Evolutionary conservation across 2,329 filamentous ascomycete genomes (phyloP), one percentile per base, ranked within the genome.

Genomic region (Stagonosporopsis tanaceti): DNA sequence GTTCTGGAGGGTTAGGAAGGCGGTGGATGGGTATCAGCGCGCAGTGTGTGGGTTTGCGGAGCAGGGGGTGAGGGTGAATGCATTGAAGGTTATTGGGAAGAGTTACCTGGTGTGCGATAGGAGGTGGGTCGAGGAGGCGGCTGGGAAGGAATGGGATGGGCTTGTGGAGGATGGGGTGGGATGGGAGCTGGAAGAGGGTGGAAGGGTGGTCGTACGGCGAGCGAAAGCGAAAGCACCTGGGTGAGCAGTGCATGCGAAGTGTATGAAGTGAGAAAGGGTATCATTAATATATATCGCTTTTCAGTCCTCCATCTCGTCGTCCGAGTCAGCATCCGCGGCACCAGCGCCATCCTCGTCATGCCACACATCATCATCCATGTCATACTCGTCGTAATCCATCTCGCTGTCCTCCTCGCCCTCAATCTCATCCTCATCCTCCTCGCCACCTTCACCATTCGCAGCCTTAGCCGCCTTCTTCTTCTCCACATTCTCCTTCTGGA

Each of bases 401-500:
- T 77, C 79, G 40, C 77, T 78, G 47, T 82, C 82, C 59, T 84
- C 81, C 53, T 78, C 82, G 60, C 82, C 80, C 53, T 83, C 82
- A 52, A 69, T 64, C 34, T 74, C 76, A 51, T 82, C 81, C n/a
- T 81, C 80, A 15, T 82, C 47, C 2, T 73, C 72, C 22, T 76
- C 75, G 14, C 77, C 79, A 4, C 76, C 37, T 71, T 74, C 73
- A 59, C 77, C 79, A 34, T 75, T 71, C 54, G 77, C 73, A 39
- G 73, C 78, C 44, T 73, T 86, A 52, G 85, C 83, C 71, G 89
- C 87, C 76, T 84, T 86, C 81, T 97, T 98, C 78, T 84, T 89
- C 78, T 96, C 93, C 2, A 99, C 86, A 67, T 98, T 98, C 64
- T 91, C 93, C 76, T 86, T 93, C 74, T 99, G 95, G 68, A 92